Percentiles rank a stretch among this genome's conserved stretches.
phyloP scores from a whole-genome alignment of 345 rosid genomes.

The Trapa bicornis region DNA sequence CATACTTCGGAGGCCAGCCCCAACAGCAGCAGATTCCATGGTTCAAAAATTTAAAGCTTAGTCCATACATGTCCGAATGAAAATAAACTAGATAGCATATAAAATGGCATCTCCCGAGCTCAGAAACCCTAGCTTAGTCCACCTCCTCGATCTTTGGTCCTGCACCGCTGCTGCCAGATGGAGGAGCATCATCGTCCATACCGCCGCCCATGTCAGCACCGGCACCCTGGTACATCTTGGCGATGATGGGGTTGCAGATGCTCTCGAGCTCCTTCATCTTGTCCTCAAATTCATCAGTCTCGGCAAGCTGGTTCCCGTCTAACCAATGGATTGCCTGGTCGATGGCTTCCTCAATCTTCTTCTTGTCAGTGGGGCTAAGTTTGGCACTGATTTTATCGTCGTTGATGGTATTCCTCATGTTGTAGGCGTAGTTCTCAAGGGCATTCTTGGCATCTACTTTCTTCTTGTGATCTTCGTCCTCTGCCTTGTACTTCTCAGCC shows the following conservation, averaged over 20 bases:
- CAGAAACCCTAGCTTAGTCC: slow-evolving; percentile 1
- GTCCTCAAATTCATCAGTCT: slow-evolving; percentile 63
- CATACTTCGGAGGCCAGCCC: not conserved
- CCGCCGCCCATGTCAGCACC: slow-evolving; percentile 41
- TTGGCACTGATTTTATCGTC: slow-evolving; percentile 62
- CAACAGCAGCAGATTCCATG: not conserved
- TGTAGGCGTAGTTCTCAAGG: slow-evolving; percentile 48
- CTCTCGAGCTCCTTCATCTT: slow-evolving; percentile 70
- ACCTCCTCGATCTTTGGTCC: slow-evolving; percentile 18
- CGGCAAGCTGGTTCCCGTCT: slow-evolving; percentile 50
- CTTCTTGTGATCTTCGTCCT: slow-evolving; percentile 65
- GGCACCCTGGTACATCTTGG: slow-evolving; percentile 56
- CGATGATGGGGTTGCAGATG: slow-evolving; percentile 69
- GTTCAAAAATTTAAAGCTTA: not conserved
- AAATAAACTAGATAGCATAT: not conserved
- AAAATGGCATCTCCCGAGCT: not conserved
- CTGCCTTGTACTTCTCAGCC: slow-evolving; percentile 68
- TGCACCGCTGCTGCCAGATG: slow-evolving; percentile 14
- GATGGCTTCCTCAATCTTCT: slow-evolving; percentile 68
- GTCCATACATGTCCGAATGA: not conserved
- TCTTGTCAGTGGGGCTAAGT: slow-evolving; percentile 42
- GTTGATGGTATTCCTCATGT: slow-evolving; percentile 58
- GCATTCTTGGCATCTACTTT: slow-evolving; percentile 57
- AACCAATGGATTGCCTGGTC: slow-evolving; percentile 64
- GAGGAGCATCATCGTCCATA: slow-evolving; percentile 44